Conservation (phyloP, 2,329 filamentous ascomycete genomes). For the Xenoacremonium recifei region DNA sequence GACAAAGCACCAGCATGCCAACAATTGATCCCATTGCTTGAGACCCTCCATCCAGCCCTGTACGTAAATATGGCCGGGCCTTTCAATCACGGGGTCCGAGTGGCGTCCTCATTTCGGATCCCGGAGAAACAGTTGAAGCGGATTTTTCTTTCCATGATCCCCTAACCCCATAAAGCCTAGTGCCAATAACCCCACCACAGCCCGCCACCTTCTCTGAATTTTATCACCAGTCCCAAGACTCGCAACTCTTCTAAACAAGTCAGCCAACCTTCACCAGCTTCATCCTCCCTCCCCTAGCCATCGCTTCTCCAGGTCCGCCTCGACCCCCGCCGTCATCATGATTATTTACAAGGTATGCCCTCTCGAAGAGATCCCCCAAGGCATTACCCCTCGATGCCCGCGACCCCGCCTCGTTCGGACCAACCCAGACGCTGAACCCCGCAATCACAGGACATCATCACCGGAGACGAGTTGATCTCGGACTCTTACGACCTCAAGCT, state of each 20-base stretch:
- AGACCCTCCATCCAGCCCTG: too few species aligned
- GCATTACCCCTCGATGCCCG: slow-evolving; percentile 2
- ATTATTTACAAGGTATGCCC: slow-evolving; percentile 66
- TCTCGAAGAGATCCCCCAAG: too few species aligned
- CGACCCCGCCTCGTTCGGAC: slow-evolving; percentile 18
- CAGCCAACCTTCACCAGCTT: slow-evolving; percentile 14
- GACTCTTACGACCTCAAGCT: slow-evolving; percentile 87
- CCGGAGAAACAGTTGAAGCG: slow-evolving; percentile 10
- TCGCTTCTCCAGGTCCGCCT: slow-evolving; percentile 16
- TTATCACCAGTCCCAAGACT: slow-evolving; percentile 22
- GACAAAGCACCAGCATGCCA: too few species aligned
- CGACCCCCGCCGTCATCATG: slow-evolving; percentile 56
- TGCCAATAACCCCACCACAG: slow-evolving; percentile 17
- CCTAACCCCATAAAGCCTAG: slow-evolving; percentile 8
- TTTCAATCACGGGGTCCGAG: too few species aligned
- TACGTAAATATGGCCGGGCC: too few species aligned
- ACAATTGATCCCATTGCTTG: too few species aligned
- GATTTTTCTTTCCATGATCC: slow-evolving; percentile 6
- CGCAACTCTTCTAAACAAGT: slow-evolving; percentile 17
- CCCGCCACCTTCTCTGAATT: slow-evolving; percentile 24
- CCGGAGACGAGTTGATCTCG: slow-evolving; percentile 93
- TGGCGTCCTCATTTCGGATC: too few species aligned
- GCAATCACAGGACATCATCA: slow-evolving; percentile 73
- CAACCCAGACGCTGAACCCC: slow-evolving; percentile 24
- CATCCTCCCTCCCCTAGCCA: slow-evolving; percentile 15